These are phyloP conservation scores for Heteromeles arbutifolia DNA, from an alignment of 306 rosid species.

Conservation along the genomic window DNA sequence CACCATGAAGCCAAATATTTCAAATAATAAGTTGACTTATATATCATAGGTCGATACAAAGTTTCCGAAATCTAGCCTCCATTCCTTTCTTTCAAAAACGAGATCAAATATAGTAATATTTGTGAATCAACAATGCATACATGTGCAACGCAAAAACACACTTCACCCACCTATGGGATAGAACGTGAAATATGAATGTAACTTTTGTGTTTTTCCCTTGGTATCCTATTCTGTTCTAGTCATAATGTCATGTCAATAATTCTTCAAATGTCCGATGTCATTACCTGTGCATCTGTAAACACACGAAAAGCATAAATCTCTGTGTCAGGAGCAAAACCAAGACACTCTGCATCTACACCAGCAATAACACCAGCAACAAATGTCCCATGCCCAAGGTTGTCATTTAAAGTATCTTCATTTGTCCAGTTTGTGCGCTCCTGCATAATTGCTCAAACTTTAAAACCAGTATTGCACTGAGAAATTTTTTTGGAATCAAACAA, in stretches of 20 bases:
- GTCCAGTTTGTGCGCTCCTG: slow-evolving; percentile 99
- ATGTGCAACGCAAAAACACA: background rate
- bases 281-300: slow-evolving; percentile 99
- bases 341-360: slow-evolving; percentile 80
- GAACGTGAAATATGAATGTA: background rate
- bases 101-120: background rate
- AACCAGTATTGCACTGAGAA: slow-evolving; percentile 2
- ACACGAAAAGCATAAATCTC: slow-evolving; percentile 98
- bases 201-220: background rate
- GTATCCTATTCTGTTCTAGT: background rate
- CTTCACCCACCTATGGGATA: background rate
- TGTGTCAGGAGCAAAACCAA: slow-evolving; percentile 94
- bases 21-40: slow-evolving; percentile 6
- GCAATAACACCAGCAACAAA: slow-evolving; percentile 98
- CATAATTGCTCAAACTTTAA: slow-evolving; percentile 15
- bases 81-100: background rate
- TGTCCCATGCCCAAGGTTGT: slow-evolving; percentile 97
- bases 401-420: slow-evolving; percentile 81
- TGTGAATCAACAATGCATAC: background rate
- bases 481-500: background rate
- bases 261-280: slow-evolving; percentile 29
- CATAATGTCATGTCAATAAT: background rate
- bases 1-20: background rate
- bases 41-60: background rate
- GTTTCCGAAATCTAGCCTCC: background rate